Conservation (phyloP, 768 basidiomycete genomes). For the Coprinellus micaceus region DNA sequence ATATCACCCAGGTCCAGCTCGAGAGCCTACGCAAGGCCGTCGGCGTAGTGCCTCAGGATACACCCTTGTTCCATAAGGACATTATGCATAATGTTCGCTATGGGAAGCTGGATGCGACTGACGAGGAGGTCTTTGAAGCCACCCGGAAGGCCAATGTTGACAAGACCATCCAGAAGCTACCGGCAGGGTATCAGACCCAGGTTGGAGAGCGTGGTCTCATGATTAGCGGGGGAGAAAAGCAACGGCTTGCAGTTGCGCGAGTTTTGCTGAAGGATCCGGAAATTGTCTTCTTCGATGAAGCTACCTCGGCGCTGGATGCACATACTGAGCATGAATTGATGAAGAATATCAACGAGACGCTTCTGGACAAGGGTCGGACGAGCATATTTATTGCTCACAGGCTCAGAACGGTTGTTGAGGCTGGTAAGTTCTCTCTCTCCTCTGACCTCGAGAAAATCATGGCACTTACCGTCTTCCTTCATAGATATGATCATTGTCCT, state of each 20-base stretch:
- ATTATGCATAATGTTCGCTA: conserved; percentile 95
- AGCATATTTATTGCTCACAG: conserved; percentile 97
- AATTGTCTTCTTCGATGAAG: conserved; percentile 98
- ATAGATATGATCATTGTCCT: conserved; percentile 91
- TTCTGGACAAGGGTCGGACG: conserved; percentile 77
- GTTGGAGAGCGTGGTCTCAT: conserved; percentile 97
- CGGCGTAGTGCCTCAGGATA: conserved; percentile 97
- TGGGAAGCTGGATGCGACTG: conserved; percentile 80
- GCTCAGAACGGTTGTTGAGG: conserved; percentile 83
- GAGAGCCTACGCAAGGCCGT: conserved; percentile 69
- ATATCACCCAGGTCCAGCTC: conserved; percentile 69
- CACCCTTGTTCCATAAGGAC: conserved; percentile 93
- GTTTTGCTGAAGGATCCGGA: conserved; percentile 91
- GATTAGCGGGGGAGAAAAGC: conserved; percentile 99
- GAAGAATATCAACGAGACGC: conserved; percentile 81
- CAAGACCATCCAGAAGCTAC: conserved; percentile 70
- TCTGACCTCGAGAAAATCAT: background rate
- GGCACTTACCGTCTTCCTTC: background rate
- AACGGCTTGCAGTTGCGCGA: conserved; percentile 90
- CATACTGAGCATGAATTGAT: conserved; percentile 94
- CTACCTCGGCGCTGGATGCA: conserved; percentile 93
- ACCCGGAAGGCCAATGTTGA: conserved; percentile 87
- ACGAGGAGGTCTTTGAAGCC: conserved; percentile 85
- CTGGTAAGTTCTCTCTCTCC: conserved; percentile 48
- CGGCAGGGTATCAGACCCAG: conserved; percentile 83